phyloP scores from a whole-genome alignment of 1,284 basidiomycete genomes.

The Tetrapyrgos nigripes region DNA sequence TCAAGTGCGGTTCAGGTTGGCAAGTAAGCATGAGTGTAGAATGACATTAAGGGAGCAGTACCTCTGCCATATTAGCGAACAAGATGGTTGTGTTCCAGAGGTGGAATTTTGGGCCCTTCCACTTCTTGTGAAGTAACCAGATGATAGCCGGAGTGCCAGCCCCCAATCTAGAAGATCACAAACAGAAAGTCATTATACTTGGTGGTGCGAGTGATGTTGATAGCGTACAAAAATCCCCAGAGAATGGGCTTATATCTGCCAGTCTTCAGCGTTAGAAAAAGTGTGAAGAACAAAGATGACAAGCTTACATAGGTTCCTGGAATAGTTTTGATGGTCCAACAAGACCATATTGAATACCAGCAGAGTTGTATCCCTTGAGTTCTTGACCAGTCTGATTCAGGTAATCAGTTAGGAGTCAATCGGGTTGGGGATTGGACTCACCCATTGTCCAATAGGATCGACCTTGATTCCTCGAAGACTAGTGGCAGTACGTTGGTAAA shows the following conservation, averaged over 20 bases:
- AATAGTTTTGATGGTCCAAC: background rate
- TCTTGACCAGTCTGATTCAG: background rate
- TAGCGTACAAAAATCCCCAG: background rate
- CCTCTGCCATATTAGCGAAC: background rate
- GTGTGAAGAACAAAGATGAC: background rate
- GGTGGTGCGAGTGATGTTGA: background rate
- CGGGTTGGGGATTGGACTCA: no score
- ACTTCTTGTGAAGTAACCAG: slow-evolving; percentile 9
- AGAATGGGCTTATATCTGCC: background rate
- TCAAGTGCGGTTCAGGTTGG: background rate
- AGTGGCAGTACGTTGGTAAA: background rate
- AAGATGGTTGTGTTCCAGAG: slow-evolving; percentile 10
- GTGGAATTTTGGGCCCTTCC: slow-evolving; percentile 4
- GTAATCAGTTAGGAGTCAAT: background rate
- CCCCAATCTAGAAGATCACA: slow-evolving; percentile 2
- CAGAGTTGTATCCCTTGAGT: background rate
- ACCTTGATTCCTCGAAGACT: background rate
- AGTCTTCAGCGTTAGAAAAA: background rate
- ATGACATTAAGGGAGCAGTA: background rate
- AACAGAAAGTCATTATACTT: background rate
- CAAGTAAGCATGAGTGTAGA: background rate
- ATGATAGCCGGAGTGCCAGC: background rate
- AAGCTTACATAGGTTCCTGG: background rate
- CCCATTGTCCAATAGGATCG: background rate
- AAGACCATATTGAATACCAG: background rate